Evolutionary conservation across 805 yeast genomes (phyloP), one percentile per base, ranked within the genome.

Genomic region (Hanseniaspora taiwanica): DNA sequence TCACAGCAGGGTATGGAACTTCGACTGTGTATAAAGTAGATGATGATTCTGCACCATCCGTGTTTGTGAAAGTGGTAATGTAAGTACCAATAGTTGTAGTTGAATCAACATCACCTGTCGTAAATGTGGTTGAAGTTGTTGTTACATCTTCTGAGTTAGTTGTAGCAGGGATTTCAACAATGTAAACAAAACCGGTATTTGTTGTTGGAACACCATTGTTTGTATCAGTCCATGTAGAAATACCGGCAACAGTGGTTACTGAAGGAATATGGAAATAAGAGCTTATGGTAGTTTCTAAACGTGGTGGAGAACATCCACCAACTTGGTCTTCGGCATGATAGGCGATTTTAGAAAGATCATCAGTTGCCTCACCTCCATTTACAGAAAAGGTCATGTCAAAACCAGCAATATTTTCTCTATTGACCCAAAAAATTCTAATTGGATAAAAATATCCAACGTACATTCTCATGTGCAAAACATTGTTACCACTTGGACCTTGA

Each of bases 371-470:
- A 10, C 55, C 55, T 23, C 33, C 42, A 2, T 60, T 59, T 27
- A 42, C 45, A 1, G 44, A 42, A 27, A 48, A 49, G 5, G 45
- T 33, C 14, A 52, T 42, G 6, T 40, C 40, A 18, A 49, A 36
- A n/a, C 44, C 40, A 27, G 48, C 51, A 6, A 40, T 40, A 38
- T 42, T 45, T n/a, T 40, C 40, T 29, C 46, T 42, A 38, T 58
- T 57, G 14, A 47, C 43, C 24, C 38, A 51, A 13, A 52, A 48
- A 18, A 56, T 42, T 41, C 58, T 50, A 2, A 56, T 37, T 13
- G 64, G 64, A 42, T 58, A 59, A 40, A 49, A 53, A 25, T 40
- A 39, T 13, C 62, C 62, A 3, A 45, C 51, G 3, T 41, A 24
- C 35, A 56, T 44, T 25, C 49, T 48, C 17, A 47, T 42, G 4